phyloP scores from a whole-genome alignment of 1,284 basidiomycete species.

The Apiotrichum sp. region DNA sequence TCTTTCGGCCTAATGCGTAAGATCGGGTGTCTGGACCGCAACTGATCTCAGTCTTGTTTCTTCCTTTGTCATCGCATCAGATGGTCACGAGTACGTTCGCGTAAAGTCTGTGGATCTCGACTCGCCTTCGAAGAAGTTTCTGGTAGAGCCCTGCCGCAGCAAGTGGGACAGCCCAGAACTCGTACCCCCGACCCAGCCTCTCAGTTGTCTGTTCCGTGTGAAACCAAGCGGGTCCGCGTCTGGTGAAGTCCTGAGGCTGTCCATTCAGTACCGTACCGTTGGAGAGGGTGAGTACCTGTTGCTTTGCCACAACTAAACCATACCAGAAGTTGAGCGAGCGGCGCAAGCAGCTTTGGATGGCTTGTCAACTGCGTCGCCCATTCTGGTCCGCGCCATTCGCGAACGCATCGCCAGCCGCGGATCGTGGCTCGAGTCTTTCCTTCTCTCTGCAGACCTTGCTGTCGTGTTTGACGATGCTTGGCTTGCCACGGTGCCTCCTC shows the following conservation, averaged over 20 bases:
- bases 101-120: conserved; percentile 28
- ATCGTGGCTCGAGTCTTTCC: conserved; percentile 19
- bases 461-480: conserved; percentile 9
- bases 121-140: conserved; percentile 8
- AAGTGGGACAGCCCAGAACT: conserved; percentile 23
- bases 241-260: conserved; percentile 24
- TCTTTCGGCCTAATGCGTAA: conserved; percentile 45
- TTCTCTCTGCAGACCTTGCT: conserved; percentile 5
- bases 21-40: conserved; percentile 4
- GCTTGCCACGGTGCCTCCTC: neutral
- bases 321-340: conserved; percentile 9
- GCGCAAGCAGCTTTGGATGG: conserved; percentile 10
- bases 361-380: neutral
- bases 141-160: conserved; percentile 22
- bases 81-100: conserved; percentile 38
- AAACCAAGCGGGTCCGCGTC: conserved; percentile 8
- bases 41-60: conserved; percentile 38
- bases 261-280: conserved; percentile 35
- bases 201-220: conserved; percentile 43
- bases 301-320: neutral
- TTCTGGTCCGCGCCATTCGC: conserved; percentile 6
- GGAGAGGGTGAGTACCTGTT: conserved; percentile 31
- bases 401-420: conserved; percentile 6
- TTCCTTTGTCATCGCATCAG: conserved; percentile 46
- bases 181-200: conserved; percentile 30